Evolutionary conservation across 2,329 filamentous ascomycete species (phyloP), one percentile per base, ranked within the genome.

Genomic region (Alternaria gansuensis): DNA sequence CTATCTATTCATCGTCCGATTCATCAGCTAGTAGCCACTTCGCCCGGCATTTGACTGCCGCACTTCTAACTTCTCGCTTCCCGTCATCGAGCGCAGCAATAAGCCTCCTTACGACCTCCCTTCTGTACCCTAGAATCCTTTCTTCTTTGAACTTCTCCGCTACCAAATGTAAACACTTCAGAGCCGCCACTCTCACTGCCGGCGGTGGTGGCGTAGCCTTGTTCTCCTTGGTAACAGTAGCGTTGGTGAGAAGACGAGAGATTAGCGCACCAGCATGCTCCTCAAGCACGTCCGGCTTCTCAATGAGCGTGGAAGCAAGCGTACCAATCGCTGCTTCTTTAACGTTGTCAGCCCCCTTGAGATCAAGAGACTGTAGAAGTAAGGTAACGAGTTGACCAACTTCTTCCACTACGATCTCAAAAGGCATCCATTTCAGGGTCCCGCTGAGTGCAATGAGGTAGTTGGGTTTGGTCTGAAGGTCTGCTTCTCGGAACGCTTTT

Each of bases 401-500:
- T 66, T 87, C 84, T 13, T 85, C 82, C 67, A 87, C 81, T 11
- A 89, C 82, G 41, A 90, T 81, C 4, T 82, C 77, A 33, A 87
- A 85, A 0, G 87, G 83, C 41, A 88, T 82, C 70, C 84, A 85
- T 49, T 82, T 80, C 39, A 90, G 79, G 13, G 89, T 82, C 1
- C 87, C 87, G 4, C 86, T 84, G 3, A 90, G 79, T 4, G 88
- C 87, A 33, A 88, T 82, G 24, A 90, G 82, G 66, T 88, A 87
- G 61, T 87, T 86, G 45, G 83, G 81, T 73, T 89, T 90, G 21
- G 79, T 75, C 11, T 76, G 64, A 55, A 68, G 57, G 29, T 76
- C 73, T 7, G 82, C 79, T 17, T 75, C 74, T 56, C 81, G 82
- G 69, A 88, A 86, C 3, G 80, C 78, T 26, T 80, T 74, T 4